A percentile compares a stretch with the other conserved stretches of the same genome.
Conservation (phyloP, 2,329 filamentous ascomycete genomes). For the Trichoderma hamatum region DNA sequence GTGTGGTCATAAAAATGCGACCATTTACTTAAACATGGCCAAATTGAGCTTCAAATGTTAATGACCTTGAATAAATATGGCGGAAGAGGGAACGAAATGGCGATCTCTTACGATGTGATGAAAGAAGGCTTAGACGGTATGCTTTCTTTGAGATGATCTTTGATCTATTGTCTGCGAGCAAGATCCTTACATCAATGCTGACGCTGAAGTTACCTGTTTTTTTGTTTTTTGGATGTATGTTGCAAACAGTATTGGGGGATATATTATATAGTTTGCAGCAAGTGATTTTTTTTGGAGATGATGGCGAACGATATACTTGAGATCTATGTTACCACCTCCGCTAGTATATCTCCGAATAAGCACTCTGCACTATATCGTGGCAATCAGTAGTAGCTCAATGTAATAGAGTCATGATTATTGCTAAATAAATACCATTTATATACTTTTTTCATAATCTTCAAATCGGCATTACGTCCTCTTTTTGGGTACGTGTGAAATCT, state of each 20-base stretch:
- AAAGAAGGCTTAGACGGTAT: too few species aligned
- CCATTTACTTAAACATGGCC: neutral
- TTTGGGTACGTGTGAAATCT: neutral
- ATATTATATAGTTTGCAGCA: rapidly evolving
- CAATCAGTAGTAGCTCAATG: neutral
- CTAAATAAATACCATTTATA: neutral
- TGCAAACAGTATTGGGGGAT: neutral
- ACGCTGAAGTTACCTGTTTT: neutral
- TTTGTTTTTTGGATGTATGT: neutral
- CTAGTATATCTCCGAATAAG: neutral
- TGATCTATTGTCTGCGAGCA: neutral
- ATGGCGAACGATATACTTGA: neutral
- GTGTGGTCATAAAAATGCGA: neutral
- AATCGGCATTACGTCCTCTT: neutral
- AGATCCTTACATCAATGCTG: neutral
- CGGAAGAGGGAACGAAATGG: neutral
- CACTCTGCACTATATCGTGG: too few species aligned
- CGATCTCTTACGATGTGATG: too few species aligned
- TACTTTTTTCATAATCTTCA: neutral
- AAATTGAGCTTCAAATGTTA: neutral
- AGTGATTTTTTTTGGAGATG: neutral
- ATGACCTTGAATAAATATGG: neutral
- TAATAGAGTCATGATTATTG: neutral
- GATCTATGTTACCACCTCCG: neutral
- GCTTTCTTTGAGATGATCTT: neutral